These are phyloP conservation scores for Cercospora janseana DNA, from an alignment of 2,329 filamentous ascomycete species.

Conservation along the genomic window DNA sequence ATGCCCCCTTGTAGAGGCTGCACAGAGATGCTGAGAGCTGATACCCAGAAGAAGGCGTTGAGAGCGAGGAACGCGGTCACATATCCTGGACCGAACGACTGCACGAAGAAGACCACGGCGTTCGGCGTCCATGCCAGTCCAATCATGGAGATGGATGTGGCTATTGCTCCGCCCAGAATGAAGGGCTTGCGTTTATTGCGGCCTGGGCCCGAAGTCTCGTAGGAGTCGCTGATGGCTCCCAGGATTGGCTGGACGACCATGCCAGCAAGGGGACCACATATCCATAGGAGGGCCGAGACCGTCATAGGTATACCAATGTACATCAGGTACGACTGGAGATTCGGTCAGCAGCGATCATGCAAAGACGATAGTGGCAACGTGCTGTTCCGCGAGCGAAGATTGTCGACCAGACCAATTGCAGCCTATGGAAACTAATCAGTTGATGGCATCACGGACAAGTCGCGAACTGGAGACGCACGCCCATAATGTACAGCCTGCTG, in stretches of 20 bases:
- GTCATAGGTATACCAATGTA: not conserved
- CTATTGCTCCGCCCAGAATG: conserved; percentile 1
- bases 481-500: not conserved
- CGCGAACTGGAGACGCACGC: not conserved
- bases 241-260: not conserved
- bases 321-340: not conserved
- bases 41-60: not conserved
- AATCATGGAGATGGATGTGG: conserved; percentile 1
- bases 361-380: not conserved
- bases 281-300: not conserved
- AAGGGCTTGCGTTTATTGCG: conserved; percentile 9
- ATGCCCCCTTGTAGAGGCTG: conserved; percentile 6
- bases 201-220: not conserved
- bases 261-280: not conserved
- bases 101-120: not conserved
- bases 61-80: not conserved
- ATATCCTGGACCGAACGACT: not conserved
- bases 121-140: conserved; percentile 2
- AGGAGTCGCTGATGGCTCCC: not conserved
- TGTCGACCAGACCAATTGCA: not conserved
- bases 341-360: not conserved
- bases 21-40: conserved; percentile 1
- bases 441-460: not conserved
- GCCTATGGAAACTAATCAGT: not conserved
- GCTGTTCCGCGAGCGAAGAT: not conserved